Percentiles rank a stretch among this genome's conserved stretches.
Evolutionary conservation across 768 basidiomycete genomes (phyloP).

Genomic region (Mycena amicta): DNA sequence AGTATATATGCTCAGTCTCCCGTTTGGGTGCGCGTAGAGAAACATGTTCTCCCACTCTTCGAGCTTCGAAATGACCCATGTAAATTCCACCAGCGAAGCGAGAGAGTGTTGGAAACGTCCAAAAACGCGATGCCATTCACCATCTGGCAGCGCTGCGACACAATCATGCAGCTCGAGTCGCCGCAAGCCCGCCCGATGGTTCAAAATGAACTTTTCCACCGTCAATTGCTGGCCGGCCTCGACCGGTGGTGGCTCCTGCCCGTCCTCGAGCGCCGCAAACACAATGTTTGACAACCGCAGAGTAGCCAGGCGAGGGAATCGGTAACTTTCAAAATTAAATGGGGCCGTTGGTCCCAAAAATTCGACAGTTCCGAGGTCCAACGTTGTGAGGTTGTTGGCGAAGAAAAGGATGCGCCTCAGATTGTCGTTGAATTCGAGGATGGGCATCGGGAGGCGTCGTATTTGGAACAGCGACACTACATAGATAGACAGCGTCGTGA

Average conservation of each 20-base stretch:
- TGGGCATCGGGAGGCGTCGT: neutral
- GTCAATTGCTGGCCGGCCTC: neutral
- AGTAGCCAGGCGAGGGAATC: neutral
- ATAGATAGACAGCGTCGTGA: slow-evolving; percentile 5
- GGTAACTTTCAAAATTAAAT: neutral
- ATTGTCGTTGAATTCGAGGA: neutral
- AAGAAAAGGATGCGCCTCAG: neutral
- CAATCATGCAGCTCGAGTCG: slow-evolving; percentile 7
- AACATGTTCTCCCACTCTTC: neutral
- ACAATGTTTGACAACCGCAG: slow-evolving; percentile 1
- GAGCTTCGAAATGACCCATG: neutral
- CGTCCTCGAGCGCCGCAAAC: slow-evolving; percentile 3
- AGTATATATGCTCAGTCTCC: neutral
- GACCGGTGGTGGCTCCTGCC: neutral
- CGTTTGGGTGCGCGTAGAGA: neutral
- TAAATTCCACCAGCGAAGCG: slow-evolving; percentile 3
- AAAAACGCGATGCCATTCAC: slow-evolving; percentile 6
- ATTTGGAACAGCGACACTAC: slow-evolving; percentile 1
- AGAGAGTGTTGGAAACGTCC: slow-evolving; percentile 3
- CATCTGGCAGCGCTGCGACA: neutral
- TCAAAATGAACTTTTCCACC: slow-evolving; percentile 5
- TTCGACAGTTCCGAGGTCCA: neutral
- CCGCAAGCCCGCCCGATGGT: neutral
- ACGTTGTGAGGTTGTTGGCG: slow-evolving; percentile 6
- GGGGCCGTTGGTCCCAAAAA: neutral